Percentiles rank a stretch among this genome's conserved stretches.
These are phyloP conservation scores for Venturia nashicola DNA, from an alignment of 2,329 filamentous ascomycete genomes.

Conservation along the genomic window DNA sequence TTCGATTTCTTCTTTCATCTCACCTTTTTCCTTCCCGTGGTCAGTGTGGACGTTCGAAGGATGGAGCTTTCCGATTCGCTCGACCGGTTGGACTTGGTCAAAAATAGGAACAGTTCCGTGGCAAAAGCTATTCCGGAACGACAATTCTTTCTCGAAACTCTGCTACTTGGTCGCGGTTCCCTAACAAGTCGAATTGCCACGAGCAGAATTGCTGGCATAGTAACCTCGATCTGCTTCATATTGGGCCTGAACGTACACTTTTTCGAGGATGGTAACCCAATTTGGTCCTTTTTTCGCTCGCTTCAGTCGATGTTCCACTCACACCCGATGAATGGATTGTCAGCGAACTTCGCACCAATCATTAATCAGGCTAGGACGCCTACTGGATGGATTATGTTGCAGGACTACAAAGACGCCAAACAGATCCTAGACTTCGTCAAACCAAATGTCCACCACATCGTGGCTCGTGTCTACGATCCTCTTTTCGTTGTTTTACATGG, in stretches of 20 bases:
- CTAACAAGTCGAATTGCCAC: constrained; percentile 64
- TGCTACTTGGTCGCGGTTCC: constrained; percentile 53
- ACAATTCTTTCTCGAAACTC: constrained; percentile 46
- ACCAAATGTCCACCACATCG: constrained; percentile 56
- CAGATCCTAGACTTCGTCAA: constrained; percentile 69
- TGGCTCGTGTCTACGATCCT: constrained; percentile 64
- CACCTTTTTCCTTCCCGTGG: constrained; percentile 67
- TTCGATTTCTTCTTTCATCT: constrained; percentile 70
- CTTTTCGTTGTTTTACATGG: constrained; percentile 59
- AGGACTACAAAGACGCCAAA: constrained; percentile 66
- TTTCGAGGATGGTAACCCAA: constrained; percentile 40
- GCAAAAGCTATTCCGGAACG: constrained; percentile 27
- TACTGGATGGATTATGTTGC: constrained; percentile 61
- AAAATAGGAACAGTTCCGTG: neutral
- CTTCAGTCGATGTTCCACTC: constrained; percentile 16
- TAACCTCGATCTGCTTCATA: constrained; percentile 61
- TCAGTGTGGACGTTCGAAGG: constrained; percentile 67
- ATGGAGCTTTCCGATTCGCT: constrained; percentile 65
- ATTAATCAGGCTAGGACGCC: constrained; percentile 68
- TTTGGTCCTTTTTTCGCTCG: constrained; percentile 14
- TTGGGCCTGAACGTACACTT: constrained; percentile 69
- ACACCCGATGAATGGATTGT: neutral
- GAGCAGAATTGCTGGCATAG: constrained; percentile 62
- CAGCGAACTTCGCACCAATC: constrained; percentile 25
- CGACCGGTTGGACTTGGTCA: constrained; percentile 26